These are phyloP conservation scores for Cynanchum wilfordii DNA, from an alignment of 257 asterid species.

Conservation along the genomic window DNA sequence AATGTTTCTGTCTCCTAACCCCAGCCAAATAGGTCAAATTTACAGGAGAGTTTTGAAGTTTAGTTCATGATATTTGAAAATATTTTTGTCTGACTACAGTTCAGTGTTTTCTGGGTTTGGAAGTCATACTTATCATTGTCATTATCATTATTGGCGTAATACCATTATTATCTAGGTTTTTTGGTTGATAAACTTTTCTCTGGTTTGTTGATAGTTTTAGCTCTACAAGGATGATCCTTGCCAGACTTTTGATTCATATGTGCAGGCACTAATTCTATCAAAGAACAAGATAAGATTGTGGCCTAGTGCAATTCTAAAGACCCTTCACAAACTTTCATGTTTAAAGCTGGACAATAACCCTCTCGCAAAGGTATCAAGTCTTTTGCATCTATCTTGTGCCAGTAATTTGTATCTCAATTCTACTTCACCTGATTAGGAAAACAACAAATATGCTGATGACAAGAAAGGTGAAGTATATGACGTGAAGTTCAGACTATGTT, in stretches of 20 bases:
- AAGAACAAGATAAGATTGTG: slow-evolving; percentile 87
- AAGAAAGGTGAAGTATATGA: background rate
- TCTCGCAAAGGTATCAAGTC: slow-evolving; percentile 54
- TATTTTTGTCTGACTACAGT: background rate
- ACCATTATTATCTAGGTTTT: background rate
- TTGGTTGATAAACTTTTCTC: background rate
- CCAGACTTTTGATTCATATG: background rate
- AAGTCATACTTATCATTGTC: background rate
- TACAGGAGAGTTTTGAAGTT: no score
- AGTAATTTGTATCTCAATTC: background rate
- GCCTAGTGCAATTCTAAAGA: slow-evolving; percentile 67
- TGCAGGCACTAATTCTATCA: slow-evolving; percentile 75
- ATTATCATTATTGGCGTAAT: background rate
- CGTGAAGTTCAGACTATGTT: background rate
- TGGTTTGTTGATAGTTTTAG: background rate
- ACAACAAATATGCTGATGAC: slow-evolving; percentile 2
- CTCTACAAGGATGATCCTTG: background rate
- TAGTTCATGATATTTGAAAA: background rate
- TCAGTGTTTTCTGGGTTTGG: background rate
- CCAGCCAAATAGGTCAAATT: background rate
- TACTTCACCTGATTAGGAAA: background rate
- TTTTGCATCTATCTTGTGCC: background rate
- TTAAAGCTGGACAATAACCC: slow-evolving; percentile 85
- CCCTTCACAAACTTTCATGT: slow-evolving; percentile 73
- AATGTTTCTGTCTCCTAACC: background rate